Evolutionary conservation across 148 eudicot species (phyloP).

Genomic region (Cornus kousa): DNA sequence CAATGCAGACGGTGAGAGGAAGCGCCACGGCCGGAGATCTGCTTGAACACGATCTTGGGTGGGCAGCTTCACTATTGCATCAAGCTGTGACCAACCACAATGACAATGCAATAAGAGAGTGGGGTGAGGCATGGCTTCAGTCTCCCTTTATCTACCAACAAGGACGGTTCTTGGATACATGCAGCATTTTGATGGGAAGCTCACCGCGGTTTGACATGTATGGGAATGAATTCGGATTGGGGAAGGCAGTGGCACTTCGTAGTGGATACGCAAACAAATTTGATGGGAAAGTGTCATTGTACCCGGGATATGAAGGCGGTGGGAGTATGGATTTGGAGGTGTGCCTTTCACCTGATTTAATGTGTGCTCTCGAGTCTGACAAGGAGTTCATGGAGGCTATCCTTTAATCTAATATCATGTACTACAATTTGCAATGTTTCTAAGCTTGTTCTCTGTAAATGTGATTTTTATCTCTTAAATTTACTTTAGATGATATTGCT

Average conservation of each 20-base stretch:
- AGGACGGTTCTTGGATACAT: conserved; percentile 15
- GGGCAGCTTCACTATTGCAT: conserved; percentile 21
- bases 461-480: too few species aligned
- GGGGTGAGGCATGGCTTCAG: conserved; percentile 12
- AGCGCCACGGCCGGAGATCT: conserved; percentile 14
- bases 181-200: conserved; percentile 17
- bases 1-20: conserved; percentile 13
- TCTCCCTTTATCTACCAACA: conserved; percentile 9
- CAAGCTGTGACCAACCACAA: conserved; percentile 16
- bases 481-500: too few species aligned
- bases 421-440: too few species aligned
- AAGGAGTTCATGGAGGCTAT: conserved; percentile 11
- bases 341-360: conserved; percentile 20
- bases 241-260: conserved; percentile 27
- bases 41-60: conserved; percentile 14
- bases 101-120: neutral
- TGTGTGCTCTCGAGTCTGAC: conserved; percentile 22
- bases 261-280: conserved; percentile 23
- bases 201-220: conserved; percentile 33
- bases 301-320: conserved; percentile 18
- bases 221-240: conserved; percentile 25
- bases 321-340: conserved; percentile 31
- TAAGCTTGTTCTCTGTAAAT: too few species aligned
- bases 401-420: too few species aligned
- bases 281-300: conserved; percentile 26